A percentile compares a stretch with the other conserved stretches of the same genome.
Evolutionary conservation across 352 stramenopile species (phyloP).

Genomic region (Phytophthora constricta): DNA sequence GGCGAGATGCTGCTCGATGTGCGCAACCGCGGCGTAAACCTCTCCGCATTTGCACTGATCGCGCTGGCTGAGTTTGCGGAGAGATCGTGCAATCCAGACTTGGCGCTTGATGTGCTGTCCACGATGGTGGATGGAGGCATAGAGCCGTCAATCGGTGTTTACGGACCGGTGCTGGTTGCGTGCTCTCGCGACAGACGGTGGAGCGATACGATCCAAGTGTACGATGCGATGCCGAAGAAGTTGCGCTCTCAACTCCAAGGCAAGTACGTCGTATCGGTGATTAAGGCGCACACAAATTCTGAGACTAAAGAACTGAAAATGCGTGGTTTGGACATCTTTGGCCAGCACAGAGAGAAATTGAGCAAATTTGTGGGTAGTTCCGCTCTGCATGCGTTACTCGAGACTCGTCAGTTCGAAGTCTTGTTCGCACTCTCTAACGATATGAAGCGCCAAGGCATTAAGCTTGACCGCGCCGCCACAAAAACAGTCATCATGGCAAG

Average conservation of each 20-base stretch:
- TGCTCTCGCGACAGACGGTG: slow-evolving; percentile 65
- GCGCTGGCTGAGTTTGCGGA: slow-evolving; percentile 62
- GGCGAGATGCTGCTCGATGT: slow-evolving; percentile 53
- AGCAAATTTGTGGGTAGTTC: slow-evolving; percentile 65
- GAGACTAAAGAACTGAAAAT: slow-evolving; percentile 24
- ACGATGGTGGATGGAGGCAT: slow-evolving; percentile 45
- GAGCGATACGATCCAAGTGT: slow-evolving; percentile 51
- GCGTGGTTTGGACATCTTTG: slow-evolving; percentile 49
- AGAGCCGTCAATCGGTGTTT: slow-evolving; percentile 51
- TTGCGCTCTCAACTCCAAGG: slow-evolving; percentile 34
- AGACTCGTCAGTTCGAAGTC: slow-evolving; percentile 44
- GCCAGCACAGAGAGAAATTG: slow-evolving; percentile 36
- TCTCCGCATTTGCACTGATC: slow-evolving; percentile 68
- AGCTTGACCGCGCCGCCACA: slow-evolving; percentile 60
- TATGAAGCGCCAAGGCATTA: slow-evolving; percentile 47
- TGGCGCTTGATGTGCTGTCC: slow-evolving; percentile 57
- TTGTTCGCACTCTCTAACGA: slow-evolving; percentile 44
- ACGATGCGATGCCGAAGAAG: slow-evolving; percentile 50
- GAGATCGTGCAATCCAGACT: slow-evolving; percentile 52
- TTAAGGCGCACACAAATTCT: slow-evolving; percentile 69
- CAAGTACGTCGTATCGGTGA: slow-evolving; percentile 48
- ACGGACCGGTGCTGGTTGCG: slow-evolving; percentile 61
- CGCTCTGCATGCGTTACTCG: slow-evolving; percentile 47
- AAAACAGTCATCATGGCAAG: slow-evolving; percentile 51
- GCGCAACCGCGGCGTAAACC: slow-evolving; percentile 44